These are phyloP conservation scores for Byssochlamys sp. DNA, from an alignment of 2,329 filamentous ascomycete genomes.

Conservation along the genomic window DNA sequence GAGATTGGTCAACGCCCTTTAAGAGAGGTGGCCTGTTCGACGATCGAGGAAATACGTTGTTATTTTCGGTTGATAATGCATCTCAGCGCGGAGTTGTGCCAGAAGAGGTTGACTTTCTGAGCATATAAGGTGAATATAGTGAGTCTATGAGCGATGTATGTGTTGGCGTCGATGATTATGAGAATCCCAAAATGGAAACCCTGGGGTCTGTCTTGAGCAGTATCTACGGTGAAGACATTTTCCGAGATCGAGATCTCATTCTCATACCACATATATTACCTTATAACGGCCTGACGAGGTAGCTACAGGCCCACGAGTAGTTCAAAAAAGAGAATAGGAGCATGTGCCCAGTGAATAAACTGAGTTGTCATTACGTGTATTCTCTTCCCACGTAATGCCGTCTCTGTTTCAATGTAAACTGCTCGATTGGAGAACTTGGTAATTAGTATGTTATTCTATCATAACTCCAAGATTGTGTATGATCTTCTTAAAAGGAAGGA, in stretches of 20 bases:
- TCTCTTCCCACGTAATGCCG: no score
- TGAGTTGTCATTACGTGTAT: no score
- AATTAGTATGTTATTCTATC: no score
- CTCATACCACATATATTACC: no score
- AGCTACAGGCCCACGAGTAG: no score
- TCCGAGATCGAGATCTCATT: not conserved
- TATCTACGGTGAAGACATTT: not conserved
- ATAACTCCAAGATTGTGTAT: no score
- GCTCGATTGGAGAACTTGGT: no score
- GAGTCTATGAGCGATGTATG: not conserved
- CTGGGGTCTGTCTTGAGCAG: not conserved
- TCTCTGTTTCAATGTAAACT: no score
- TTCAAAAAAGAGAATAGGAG: no score
- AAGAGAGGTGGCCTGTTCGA: not conserved
- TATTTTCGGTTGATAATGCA: not conserved
- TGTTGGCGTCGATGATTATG: not conserved
- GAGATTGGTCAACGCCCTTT: slow-evolving; percentile 33
- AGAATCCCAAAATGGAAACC: not conserved
- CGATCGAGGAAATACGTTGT: not conserved
- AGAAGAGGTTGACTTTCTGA: not conserved
- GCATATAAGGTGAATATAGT: not conserved
- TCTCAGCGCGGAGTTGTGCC: not conserved
- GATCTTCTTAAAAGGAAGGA: no score
- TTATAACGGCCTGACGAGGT: no score
- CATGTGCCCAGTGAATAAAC: no score